Base-by-base conservation (phyloP, 495 filamentous ascomycete genomes). In the Daldinia bambusicola region DNA sequence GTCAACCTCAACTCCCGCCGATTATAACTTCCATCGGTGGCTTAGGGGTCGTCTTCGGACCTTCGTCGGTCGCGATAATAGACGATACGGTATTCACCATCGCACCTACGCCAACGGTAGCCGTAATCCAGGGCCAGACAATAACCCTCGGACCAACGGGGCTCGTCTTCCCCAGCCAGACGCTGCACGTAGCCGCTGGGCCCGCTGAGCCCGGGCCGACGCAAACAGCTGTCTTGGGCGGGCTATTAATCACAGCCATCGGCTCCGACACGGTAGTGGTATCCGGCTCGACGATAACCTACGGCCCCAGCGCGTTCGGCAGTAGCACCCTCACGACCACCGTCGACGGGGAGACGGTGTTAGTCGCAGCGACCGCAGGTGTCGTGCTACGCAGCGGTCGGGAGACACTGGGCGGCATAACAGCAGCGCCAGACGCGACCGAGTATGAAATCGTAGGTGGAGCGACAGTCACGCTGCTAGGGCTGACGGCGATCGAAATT, bases 401-500 rank as follows among this genome's bases (percentile, higher is more conserved):
- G 4, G 77, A 80, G n/a, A 84, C 80, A 0, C 62, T 85, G 0
- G 83, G 82, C 22, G 84, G 83, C 0, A 26, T 64, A 9, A 52
- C 57, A 1, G 80, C 79, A 6, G 66, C 77, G 30, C 55, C 77
- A 16, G 52, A 63, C 9, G 78, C 71, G 6, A 84, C 83, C 13
- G 75, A 78, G 32, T 80, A 80, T 50, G 80, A 76, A 2, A 71
- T 85, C 12, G 79, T 81, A 3, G 84, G 84, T 37, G 85, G 85
- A 10, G 80, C 80, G 7, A 81, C 81, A 4, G 71, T 86, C 36
- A 83, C 84, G 4, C 79, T 83, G 63, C 64, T 86, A 31, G 85
- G 84, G 30, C 71, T 83, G 0, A 84, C 83, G 5, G 76, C 84
- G 4, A 84, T 86, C 5, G 80, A 88, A 8, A 75, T 89, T 41